Base-by-base conservation (phyloP, 2,329 filamentous ascomycete species). In the Raffaelea arxii region DNA sequence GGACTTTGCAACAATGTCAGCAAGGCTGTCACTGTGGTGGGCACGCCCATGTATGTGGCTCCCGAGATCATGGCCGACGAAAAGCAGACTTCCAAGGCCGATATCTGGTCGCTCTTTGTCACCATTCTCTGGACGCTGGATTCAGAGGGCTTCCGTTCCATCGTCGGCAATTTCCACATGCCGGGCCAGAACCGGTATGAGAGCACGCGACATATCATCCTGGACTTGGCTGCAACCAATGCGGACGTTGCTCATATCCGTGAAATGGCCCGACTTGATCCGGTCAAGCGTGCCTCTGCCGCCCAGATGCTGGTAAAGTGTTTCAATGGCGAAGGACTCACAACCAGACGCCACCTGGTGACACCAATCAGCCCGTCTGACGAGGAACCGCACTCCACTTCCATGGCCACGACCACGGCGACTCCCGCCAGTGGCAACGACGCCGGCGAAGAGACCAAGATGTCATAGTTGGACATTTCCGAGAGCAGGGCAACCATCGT, bases 251-350 rank as follows among this genome's bases (percentile, higher is more conserved):
- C 27, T 16, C 21, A 30, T 16, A n/a, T 46, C 19, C 37, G 22
- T 19, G 39, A 25, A n/a, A 42, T 42, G 40, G 39, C 39, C n/a
- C 16, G 39, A 6, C 19, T 35, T 10, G 30, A 38, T 22, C 45
- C 45, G 14, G 25, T 35, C 11, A 18, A 23, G 23, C 40, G 45
- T 12, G 39, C 39, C 14, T 46, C 44, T 19, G 44, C 44, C n/a
- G 44, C 38, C 14, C 44, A 46, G 27, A 46, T 46, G 44, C 37
- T 46, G 6, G 44, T 46, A 37, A 21, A 30, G 18, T 22, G n/a
- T 25, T 46, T 46, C 25, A 16, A 39, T n/a, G 45, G 39, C 27
- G 21, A 25, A 21, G 44, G 44, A 6, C 39, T 46, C 25, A 39
- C 44, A 7, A 46, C 44, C 9, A n/a, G 6, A 4, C 9, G 11